Evolutionary conservation across 2,329 filamentous ascomycete species (phyloP).

Genomic region (Phialophora tarda): DNA sequence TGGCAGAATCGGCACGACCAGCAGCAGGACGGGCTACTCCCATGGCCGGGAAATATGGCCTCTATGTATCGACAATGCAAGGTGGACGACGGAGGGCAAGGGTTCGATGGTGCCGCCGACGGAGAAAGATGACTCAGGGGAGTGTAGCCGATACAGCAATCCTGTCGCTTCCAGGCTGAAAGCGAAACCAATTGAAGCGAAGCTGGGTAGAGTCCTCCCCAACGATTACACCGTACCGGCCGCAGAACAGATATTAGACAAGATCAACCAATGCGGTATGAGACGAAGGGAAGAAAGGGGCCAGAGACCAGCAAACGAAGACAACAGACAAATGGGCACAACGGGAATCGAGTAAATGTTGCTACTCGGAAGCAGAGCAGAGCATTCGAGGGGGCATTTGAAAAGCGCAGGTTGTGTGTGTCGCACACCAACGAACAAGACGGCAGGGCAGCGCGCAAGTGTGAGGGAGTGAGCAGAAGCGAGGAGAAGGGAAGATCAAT

Average conservation of each 20-base stretch:
- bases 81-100: slow-evolving; percentile 5
- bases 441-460: no score
- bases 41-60: slow-evolving; percentile 33
- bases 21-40: slow-evolving; percentile 10
- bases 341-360: not conserved
- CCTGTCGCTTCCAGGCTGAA: not conserved
- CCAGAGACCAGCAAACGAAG: not conserved
- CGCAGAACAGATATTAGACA: not conserved
- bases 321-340: not conserved
- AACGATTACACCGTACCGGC: not conserved
- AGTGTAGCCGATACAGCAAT: not conserved
- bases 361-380: not conserved
- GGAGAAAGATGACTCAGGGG: not conserved
- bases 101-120: slow-evolving; percentile 3
- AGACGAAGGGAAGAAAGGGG: not conserved
- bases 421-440: not conserved
- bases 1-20: slow-evolving; percentile 15
- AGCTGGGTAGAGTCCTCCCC: not conserved
- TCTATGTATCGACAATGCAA: slow-evolving; percentile 16
- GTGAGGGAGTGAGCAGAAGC: not conserved
- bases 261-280: not conserved
- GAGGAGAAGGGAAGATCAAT: not conserved
- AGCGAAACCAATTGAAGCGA: not conserved
- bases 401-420: not conserved
- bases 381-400: not conserved